phyloP scores from a whole-genome alignment of 2,329 filamentous ascomycete species.

The Chaetomium sp. region DNA sequence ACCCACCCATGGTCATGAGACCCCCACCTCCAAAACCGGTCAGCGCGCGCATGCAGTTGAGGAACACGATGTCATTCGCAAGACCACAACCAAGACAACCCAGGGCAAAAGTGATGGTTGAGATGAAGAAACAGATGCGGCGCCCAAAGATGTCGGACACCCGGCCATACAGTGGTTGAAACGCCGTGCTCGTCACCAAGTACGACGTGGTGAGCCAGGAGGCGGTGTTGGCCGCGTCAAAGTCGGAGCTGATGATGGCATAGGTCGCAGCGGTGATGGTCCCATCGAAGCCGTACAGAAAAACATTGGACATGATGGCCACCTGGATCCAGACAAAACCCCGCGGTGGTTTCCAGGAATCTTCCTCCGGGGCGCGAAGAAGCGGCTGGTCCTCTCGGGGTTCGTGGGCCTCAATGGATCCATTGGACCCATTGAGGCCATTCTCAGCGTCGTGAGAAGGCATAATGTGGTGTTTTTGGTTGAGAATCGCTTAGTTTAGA shows the following conservation, averaged over 20 bases:
- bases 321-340: conserved; percentile 52
- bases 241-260: conserved; percentile 66
- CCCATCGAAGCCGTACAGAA: conserved; percentile 61
- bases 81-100: conserved; percentile 61
- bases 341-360: conserved; percentile 17
- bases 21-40: conserved; percentile 66
- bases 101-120: conserved; percentile 52
- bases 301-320: conserved; percentile 59
- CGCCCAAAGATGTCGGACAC: conserved; percentile 65
- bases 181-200: conserved; percentile 62
- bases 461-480: background rate
- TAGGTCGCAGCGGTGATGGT: conserved; percentile 70
- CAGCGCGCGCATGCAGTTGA: conserved; percentile 60
- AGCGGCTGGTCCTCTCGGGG: conserved; percentile 22
- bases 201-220: conserved; percentile 72
- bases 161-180: conserved; percentile 65
- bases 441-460: conserved; percentile 1
- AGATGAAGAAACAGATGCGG: conserved; percentile 56
- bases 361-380: conserved; percentile 18
- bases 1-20: conserved; percentile 59
- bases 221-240: conserved; percentile 62
- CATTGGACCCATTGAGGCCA: too few relatives aligned
- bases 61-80: conserved; percentile 48
- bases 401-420: background rate
- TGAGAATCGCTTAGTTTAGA: background rate